phyloP scores from a whole-genome alignment of 176 grass and related monocot species.

The Aegilops umbellulata region DNA sequence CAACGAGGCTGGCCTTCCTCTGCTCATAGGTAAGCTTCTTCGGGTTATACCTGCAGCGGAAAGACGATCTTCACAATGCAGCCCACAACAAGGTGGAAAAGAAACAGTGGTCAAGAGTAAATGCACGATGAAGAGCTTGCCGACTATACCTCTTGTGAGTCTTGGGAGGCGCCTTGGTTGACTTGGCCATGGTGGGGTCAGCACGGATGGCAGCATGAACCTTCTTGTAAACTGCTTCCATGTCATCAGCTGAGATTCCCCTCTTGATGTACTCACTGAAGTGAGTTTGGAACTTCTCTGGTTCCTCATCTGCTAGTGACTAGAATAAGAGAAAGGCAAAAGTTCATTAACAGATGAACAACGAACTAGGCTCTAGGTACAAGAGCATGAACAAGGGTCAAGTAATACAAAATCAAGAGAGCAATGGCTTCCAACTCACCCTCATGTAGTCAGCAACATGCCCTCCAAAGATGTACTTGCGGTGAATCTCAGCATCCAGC shows the following conservation, averaged over 20 bases:
- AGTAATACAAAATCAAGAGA: background rate
- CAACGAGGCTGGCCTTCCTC: slow-evolving; percentile 68
- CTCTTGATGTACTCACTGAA: slow-evolving; percentile 80
- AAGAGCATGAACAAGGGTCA: background rate
- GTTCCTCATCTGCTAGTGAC: slow-evolving; percentile 75
- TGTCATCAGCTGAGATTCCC: slow-evolving; percentile 58
- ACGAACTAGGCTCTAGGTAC: background rate
- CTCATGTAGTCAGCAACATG: slow-evolving; percentile 66
- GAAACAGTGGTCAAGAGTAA: background rate
- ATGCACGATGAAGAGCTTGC: background rate
- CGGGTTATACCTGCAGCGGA: slow-evolving; percentile 53
- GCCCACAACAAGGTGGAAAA: background rate
- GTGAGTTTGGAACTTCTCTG: slow-evolving; percentile 76
- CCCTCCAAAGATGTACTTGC: slow-evolving; percentile 60
- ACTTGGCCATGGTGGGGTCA: slow-evolving; percentile 45
- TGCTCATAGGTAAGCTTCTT: slow-evolving; percentile 91
- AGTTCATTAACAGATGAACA: background rate
- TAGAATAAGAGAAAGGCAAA: background rate
- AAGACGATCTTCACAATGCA: background rate
- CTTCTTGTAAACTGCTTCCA: slow-evolving; percentile 86
- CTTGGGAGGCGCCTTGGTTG: slow-evolving; percentile 49
- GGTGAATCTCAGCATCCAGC: slow-evolving; percentile 58
- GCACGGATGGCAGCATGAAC: slow-evolving; percentile 83
- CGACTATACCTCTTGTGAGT: slow-evolving; percentile 68
- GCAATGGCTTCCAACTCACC: slow-evolving; percentile 28